phyloP scores from a whole-genome alignment of 2,329 filamentous ascomycete genomes.

The Sporothrix inflata region DNA sequence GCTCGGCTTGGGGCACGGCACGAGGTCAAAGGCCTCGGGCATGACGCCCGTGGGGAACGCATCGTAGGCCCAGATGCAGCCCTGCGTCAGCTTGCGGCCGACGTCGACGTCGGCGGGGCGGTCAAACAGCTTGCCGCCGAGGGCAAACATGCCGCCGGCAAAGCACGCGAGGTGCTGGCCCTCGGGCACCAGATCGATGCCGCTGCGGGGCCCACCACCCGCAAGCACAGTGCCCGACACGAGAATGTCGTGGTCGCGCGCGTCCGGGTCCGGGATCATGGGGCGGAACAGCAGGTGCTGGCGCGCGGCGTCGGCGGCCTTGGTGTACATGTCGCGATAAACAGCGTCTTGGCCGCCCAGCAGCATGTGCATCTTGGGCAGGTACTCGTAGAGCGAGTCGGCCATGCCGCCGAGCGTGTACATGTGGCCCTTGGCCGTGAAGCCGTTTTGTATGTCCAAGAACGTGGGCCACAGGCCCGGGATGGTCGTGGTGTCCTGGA shows the following conservation, averaged over 20 bases:
- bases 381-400: slow-evolving; percentile 63
- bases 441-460: slow-evolving; percentile 58
- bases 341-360: slow-evolving; percentile 64
- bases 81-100: slow-evolving; percentile 53
- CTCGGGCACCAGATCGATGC: slow-evolving; percentile 40
- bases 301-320: slow-evolving; percentile 61
- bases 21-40: slow-evolving; percentile 57
- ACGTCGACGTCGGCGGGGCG: slow-evolving; percentile 51
- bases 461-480: slow-evolving; percentile 76
- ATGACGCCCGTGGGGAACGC: slow-evolving; percentile 60
- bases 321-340: slow-evolving; percentile 68
- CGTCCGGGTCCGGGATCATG: slow-evolving; percentile 54
- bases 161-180: slow-evolving; percentile 53
- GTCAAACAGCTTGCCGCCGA: slow-evolving; percentile 51
- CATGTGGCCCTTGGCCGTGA: slow-evolving; percentile 35
- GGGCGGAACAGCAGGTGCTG: slow-evolving; percentile 71
- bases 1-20: slow-evolving; percentile 45
- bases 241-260: slow-evolving; percentile 62
- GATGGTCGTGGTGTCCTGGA: slow-evolving; percentile 69
- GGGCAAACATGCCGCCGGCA: slow-evolving; percentile 53
- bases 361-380: slow-evolving; percentile 65
- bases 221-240: slow-evolving; percentile 53
- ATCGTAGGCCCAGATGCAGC: slow-evolving; percentile 63
- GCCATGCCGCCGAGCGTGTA: slow-evolving; percentile 55
- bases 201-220: not conserved